Evolutionary conservation across 2,329 filamentous ascomycete genomes (phyloP).

Genomic region (Pestalotiopsis fici): DNA sequence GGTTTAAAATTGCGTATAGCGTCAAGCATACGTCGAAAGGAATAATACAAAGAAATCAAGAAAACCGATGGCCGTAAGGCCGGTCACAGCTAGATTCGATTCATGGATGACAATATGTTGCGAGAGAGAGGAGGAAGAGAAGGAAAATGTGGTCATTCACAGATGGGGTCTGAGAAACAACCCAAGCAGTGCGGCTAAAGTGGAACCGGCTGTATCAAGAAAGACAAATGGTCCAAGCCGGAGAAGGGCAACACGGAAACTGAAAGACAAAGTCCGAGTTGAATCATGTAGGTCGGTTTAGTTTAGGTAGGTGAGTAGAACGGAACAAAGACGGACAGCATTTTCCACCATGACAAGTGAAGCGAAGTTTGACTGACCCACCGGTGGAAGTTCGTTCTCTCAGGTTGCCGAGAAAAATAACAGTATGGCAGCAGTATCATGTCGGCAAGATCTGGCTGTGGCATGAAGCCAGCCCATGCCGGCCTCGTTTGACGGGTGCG

Average conservation of each 20-base stretch:
- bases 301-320: background rate
- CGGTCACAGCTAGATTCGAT: constrained; percentile 36
- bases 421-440: background rate
- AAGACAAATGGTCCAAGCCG: background rate
- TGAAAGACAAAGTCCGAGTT: constrained; percentile 1
- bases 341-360: background rate
- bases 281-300: background rate
- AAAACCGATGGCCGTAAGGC: constrained; percentile 38
- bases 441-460: background rate
- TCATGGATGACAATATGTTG: constrained; percentile 35
- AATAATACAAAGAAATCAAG: constrained; percentile 18
- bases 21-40: constrained; percentile 25
- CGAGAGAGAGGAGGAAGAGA: constrained; percentile 18
- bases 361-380: constrained; percentile 1
- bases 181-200: constrained; percentile 7
- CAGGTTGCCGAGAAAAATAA: background rate
- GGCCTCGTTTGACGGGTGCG: constrained; percentile 20
- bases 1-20: constrained; percentile 19
- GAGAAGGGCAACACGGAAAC: background rate
- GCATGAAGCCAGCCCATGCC: constrained; percentile 11
- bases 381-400: background rate
- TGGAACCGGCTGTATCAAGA: background rate
- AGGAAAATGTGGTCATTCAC: constrained; percentile 14
- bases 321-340: background rate
- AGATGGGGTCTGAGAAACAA: constrained; percentile 9